Percentiles rank a stretch among this genome's conserved stretches.
These are phyloP conservation scores for Phytophthora cactorum DNA, from an alignment of 352 stramenopile species.

Conservation along the genomic window DNA sequence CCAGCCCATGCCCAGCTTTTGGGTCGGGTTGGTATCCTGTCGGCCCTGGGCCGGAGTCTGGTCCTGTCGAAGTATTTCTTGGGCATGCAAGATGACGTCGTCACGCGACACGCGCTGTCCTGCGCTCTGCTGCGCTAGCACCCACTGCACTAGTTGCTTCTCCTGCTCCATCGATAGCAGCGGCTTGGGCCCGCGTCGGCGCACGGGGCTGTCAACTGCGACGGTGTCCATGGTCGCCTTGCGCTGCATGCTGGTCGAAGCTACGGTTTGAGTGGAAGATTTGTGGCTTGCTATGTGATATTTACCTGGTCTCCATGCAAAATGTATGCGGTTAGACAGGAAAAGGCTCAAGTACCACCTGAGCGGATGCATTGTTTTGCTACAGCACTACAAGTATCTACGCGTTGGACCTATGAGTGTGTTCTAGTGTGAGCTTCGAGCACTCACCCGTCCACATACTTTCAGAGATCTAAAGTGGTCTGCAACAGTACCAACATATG, in stretches of 20 bases:
- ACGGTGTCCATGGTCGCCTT: too few relatives aligned
- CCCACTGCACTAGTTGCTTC: conserved; percentile 18
- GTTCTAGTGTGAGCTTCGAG: too few relatives aligned
- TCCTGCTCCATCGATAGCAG: conserved; percentile 19
- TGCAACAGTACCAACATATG: too few relatives aligned
- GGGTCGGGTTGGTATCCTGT: conserved; percentile 4
- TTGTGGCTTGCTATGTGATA: not conserved
- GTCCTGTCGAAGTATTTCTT: conserved; percentile 16
- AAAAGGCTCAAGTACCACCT: too few relatives aligned
- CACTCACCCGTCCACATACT: too few relatives aligned
- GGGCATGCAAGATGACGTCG: conserved; percentile 17
- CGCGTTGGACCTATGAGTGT: not conserved
- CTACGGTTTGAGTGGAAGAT: too few relatives aligned
- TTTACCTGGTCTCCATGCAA: not conserved
- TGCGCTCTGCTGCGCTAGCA: conserved; percentile 12
- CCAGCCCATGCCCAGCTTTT: conserved; percentile 24
- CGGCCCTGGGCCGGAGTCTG: not conserved
- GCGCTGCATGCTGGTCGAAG: not conserved
- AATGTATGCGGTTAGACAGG: too few relatives aligned
- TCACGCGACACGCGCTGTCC: conserved; percentile 24
- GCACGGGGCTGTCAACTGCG: conserved; percentile 4
- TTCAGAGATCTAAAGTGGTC: too few relatives aligned
- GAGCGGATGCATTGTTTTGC: too few relatives aligned
- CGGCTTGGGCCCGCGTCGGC: conserved; percentile 28
- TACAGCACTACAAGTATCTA: not conserved